Evolutionary conservation across 371 early-diverging fungal genomes (phyloP).

Genomic region (Neoconidiobolus thromboides): DNA sequence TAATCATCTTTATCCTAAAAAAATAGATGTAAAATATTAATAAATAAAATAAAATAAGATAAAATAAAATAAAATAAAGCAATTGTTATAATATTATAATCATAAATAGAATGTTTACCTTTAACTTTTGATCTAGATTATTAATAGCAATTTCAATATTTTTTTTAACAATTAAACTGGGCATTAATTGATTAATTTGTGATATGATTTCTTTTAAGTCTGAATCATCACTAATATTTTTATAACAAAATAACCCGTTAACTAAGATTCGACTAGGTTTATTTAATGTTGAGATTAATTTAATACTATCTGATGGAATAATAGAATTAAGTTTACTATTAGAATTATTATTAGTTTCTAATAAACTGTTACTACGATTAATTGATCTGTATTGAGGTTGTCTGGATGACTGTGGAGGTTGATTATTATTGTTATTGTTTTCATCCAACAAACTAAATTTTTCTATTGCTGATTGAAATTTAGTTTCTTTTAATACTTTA

Average conservation of each 20-base stretch:
- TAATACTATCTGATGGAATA: not conserved
- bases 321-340: not conserved
- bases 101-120: not conserved
- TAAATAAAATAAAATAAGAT: not conserved
- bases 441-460: too few species aligned
- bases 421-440: too few species aligned
- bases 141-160: not conserved
- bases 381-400: not conserved
- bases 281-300: not conserved
- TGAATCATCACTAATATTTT: not conserved
- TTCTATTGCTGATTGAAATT: too few species aligned
- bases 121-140: not conserved
- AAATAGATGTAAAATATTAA: not conserved
- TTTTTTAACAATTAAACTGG: not conserved
- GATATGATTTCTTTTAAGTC: slow-evolving; percentile 1
- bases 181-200: not conserved
- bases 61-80: too few species aligned
- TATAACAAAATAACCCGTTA: not conserved
- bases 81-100: too few species aligned
- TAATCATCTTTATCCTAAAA: slow-evolving; percentile 3
- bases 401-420: not conserved
- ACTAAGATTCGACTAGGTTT: not conserved
- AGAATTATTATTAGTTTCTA: not conserved
- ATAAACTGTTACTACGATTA: not conserved
- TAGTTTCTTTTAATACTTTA: too few species aligned